A percentile compares a stretch with the other conserved stretches of the same genome.
Evolutionary conservation across 2,329 filamentous ascomycete genomes (phyloP).

Genomic region (Aspergillus nomiae): DNA sequence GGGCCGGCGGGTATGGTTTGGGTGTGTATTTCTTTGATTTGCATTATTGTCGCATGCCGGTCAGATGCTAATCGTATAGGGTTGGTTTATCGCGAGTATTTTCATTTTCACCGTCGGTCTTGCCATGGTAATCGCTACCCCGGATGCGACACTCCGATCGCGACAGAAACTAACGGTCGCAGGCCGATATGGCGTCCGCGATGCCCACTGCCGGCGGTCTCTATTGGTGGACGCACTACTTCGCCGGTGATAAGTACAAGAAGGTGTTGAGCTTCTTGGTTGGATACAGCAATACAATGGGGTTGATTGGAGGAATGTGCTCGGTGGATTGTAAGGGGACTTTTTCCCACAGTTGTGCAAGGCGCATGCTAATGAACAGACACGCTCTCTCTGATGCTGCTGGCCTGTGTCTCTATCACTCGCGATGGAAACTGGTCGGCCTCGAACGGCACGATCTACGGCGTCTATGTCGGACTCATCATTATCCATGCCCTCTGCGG

Average conservation of each 20-base stretch:
- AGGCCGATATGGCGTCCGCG: slow-evolving; percentile 54
- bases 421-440: slow-evolving; percentile 60
- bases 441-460: slow-evolving; percentile 59
- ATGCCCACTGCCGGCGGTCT: slow-evolving; percentile 63
- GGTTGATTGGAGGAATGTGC: slow-evolving; percentile 62
- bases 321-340: slow-evolving; percentile 56
- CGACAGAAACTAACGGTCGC: not conserved
- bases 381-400: slow-evolving; percentile 36
- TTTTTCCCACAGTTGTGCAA: not conserved
- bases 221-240: slow-evolving; percentile 64
- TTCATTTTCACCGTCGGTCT: slow-evolving; percentile 63
- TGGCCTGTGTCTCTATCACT: slow-evolving; percentile 60
- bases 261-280: slow-evolving; percentile 63
- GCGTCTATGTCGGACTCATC: slow-evolving; percentile 58
- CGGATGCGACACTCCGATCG: slow-evolving; percentile 8
- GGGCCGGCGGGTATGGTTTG: slow-evolving; percentile 65
- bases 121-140: slow-evolving; percentile 54
- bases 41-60: not conserved
- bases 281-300: slow-evolving; percentile 63
- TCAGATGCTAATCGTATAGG: slow-evolving; percentile 28
- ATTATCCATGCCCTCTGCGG: slow-evolving; percentile 58
- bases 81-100: slow-evolving; percentile 60
- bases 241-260: slow-evolving; percentile 55
- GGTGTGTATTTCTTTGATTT: slow-evolving; percentile 38
- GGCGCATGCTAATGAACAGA: slow-evolving; percentile 18